These are phyloP conservation scores for Triticum monococcum DNA, from an alignment of 176 grass and related monocot genomes.

Conservation along the genomic window DNA sequence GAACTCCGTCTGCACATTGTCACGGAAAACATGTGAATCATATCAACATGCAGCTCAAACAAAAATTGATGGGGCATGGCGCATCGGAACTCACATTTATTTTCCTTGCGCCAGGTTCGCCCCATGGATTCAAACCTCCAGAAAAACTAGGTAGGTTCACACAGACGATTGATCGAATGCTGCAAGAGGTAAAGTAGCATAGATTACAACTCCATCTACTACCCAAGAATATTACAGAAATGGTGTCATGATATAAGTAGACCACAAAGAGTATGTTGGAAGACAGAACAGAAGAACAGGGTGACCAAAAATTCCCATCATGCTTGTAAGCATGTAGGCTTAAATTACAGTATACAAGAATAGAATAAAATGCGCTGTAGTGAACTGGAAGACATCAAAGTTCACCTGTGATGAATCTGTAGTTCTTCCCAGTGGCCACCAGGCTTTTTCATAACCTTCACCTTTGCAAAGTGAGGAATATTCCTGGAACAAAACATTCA, in stretches of 20 bases:
- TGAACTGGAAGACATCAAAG: not conserved
- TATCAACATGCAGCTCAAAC: not conserved
- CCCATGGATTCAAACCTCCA: conserved; percentile 75
- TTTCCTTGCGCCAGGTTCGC: conserved; percentile 46
- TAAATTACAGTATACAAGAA: not conserved
- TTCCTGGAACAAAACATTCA: conserved; percentile 58
- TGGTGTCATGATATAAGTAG: not conserved
- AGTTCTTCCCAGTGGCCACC: conserved; percentile 76
- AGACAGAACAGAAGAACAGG: not conserved
- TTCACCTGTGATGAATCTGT: conserved; percentile 65
- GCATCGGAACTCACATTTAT: conserved; percentile 39
- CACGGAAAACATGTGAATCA: not conserved
- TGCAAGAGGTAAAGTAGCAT: conserved; percentile 19
- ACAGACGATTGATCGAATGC: conserved; percentile 74
- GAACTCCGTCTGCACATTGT: conserved; percentile 52
- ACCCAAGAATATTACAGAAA: not conserved
- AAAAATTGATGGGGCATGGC: not conserved
- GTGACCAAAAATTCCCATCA: not conserved
- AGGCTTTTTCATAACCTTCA: conserved; percentile 80
- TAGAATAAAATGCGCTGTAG: not conserved
- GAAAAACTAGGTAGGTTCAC: conserved; percentile 78
- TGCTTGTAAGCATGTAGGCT: not conserved
- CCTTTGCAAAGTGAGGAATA: conserved; percentile 85
- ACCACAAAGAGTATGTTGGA: not conserved
- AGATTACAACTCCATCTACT: conserved; percentile 13